Evolutionary conservation across 2,329 filamentous ascomycete genomes (phyloP).

Genomic region (Cercospora sp.): DNA sequence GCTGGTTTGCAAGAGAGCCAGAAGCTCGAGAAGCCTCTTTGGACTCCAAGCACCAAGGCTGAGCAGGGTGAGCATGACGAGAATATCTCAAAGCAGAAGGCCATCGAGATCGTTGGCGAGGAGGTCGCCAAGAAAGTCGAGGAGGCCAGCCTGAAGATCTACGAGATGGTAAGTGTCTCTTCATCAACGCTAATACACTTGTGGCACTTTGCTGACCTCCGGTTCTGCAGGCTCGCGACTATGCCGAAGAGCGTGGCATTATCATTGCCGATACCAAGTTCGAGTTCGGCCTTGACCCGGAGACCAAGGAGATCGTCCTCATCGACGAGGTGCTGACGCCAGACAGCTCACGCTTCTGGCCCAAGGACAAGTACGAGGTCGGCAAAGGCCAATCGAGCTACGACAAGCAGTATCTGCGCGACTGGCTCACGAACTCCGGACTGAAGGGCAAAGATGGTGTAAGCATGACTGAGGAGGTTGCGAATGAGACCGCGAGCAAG

Average conservation of each 20-base stretch:
- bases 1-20: slow-evolving; percentile 69
- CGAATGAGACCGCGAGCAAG: slow-evolving; percentile 65
- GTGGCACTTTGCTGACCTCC: not conserved
- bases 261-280: slow-evolving; percentile 79
- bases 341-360: slow-evolving; percentile 78
- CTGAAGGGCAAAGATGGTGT: slow-evolving; percentile 75
- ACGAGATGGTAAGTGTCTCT: slow-evolving; percentile 51
- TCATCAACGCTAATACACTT: not conserved
- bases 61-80: slow-evolving; percentile 76
- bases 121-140: slow-evolving; percentile 66
- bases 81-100: slow-evolving; percentile 74
- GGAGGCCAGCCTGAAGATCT: slow-evolving; percentile 63
- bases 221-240: slow-evolving; percentile 54
- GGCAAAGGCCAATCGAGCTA: slow-evolving; percentile 79
- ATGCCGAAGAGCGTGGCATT: slow-evolving; percentile 66
- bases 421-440: slow-evolving; percentile 74
- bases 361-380: slow-evolving; percentile 67
- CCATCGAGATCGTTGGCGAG: slow-evolving; percentile 62
- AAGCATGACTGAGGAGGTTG: slow-evolving; percentile 69
- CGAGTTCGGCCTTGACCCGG: slow-evolving; percentile 67
- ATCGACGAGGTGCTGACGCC: slow-evolving; percentile 86
- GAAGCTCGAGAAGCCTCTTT: slow-evolving; percentile 67
- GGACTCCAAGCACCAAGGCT: slow-evolving; percentile 84
- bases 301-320: slow-evolving; percentile 67
- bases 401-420: slow-evolving; percentile 73